These are phyloP conservation scores for Termitomyces sp. DNA, from an alignment of 768 basidiomycete genomes.

Conservation along the genomic window DNA sequence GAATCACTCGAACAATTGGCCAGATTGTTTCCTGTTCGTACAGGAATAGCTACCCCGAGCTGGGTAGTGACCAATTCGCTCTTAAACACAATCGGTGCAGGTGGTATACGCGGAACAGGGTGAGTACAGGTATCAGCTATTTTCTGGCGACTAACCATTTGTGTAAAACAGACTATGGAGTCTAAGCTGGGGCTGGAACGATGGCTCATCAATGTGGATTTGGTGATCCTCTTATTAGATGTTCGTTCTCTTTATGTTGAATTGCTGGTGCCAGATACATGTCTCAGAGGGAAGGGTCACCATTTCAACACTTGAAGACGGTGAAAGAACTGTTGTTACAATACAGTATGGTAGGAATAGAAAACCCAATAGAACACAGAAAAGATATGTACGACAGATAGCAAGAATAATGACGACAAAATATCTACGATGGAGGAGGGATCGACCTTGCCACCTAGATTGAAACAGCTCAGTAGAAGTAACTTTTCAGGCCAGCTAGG, in stretches of 20 bases:
- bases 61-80: slow-evolving; percentile 61
- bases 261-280: neutral
- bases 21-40: slow-evolving; percentile 80
- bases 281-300: neutral
- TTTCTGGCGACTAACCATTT: neutral
- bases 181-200: slow-evolving; percentile 38
- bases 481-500: neutral
- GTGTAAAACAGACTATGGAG: slow-evolving; percentile 18
- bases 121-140: slow-evolving; percentile 26
- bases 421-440: slow-evolving; percentile 66
- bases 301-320: slow-evolving; percentile 51
- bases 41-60: slow-evolving; percentile 70
- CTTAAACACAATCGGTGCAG: slow-evolving; percentile 58
- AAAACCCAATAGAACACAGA: slow-evolving; percentile 59
- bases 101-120: slow-evolving; percentile 76
- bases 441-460: slow-evolving; percentile 69
- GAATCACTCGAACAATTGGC: slow-evolving; percentile 60
- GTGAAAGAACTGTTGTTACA: slow-evolving; percentile 66
- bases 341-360: slow-evolving; percentile 69
- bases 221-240: neutral
- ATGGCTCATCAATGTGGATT: slow-evolving; percentile 40
- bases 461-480: slow-evolving; percentile 1
- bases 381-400: slow-evolving; percentile 80
- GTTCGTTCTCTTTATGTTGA: neutral
- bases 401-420: slow-evolving; percentile 59